A percentile compares a stretch with the other conserved stretches of the same genome.
Evolutionary conservation across 2,329 filamentous ascomycete species (phyloP).

Genomic region (Geosmithia morbida): DNA sequence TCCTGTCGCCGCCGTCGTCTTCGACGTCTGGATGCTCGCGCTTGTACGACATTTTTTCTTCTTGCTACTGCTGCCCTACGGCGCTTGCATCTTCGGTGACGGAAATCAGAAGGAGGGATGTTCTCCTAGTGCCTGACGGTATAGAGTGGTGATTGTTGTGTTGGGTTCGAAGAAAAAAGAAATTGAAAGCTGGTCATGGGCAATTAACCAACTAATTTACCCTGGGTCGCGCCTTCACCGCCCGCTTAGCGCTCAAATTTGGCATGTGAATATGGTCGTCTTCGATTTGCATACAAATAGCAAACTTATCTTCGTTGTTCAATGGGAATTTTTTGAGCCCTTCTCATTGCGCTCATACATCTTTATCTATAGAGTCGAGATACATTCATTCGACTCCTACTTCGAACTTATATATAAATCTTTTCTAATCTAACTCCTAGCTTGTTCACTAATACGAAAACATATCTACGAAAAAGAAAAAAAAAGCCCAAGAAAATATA

Average conservation of each 20-base stretch:
- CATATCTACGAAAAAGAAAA: too few relatives aligned
- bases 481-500: too few relatives aligned
- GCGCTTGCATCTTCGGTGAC: neutral
- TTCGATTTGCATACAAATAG: too few relatives aligned
- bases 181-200: neutral
- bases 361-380: too few relatives aligned
- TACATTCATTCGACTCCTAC: too few relatives aligned
- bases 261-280: neutral
- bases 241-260: neutral
- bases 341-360: too few relatives aligned
- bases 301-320: too few relatives aligned
- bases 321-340: too few relatives aligned
- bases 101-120: neutral
- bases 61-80: neutral
- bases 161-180: neutral
- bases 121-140: neutral
- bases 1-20: conserved; percentile 13
- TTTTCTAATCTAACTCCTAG: too few relatives aligned
- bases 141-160: neutral
- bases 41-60: conserved; percentile 15
- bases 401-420: too few relatives aligned
- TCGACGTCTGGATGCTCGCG: conserved; percentile 16
- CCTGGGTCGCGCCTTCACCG: neutral
- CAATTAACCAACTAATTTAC: neutral
- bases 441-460: too few relatives aligned